Evolutionary conservation across 306 rosid species (phyloP).

Genomic region (Pachyrhizus erosus): DNA sequence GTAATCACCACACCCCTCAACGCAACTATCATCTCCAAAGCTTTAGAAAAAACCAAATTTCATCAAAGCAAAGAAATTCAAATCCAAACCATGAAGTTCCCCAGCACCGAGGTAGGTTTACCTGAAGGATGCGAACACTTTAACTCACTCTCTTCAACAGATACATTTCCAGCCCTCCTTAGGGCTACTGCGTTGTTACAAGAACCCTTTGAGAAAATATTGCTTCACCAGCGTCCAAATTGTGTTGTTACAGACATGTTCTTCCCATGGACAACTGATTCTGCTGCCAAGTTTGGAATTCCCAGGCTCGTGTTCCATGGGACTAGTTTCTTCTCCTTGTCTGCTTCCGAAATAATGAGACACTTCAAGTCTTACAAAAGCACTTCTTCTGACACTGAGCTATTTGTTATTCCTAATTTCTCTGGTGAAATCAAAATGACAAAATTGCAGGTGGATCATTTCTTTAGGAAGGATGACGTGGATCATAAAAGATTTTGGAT

Average conservation of each 20-base stretch:
- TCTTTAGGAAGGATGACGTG: not conserved
- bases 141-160: slow-evolving; percentile 13
- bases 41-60: not conserved
- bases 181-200: slow-evolving; percentile 23
- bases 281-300: slow-evolving; percentile 21
- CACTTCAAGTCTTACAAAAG: slow-evolving; percentile 41
- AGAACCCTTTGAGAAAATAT: slow-evolving; percentile 40
- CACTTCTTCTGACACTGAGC: slow-evolving; percentile 46
- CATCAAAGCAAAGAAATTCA: not conserved
- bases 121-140: slow-evolving; percentile 48
- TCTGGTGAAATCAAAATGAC: slow-evolving; percentile 51
- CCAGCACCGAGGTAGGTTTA: slow-evolving; percentile 28
- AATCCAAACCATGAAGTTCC: slow-evolving; percentile 42
- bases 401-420: slow-evolving; percentile 49
- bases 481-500: not conserved
- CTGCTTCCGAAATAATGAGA: slow-evolving; percentile 5
- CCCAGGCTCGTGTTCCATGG: slow-evolving; percentile 53
- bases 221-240: slow-evolving; percentile 25
- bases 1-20: not conserved
- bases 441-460: not conserved
- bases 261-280: slow-evolving; percentile 40
- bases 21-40: slow-evolving; percentile 44
- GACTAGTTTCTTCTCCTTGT: slow-evolving; percentile 35
- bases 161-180: not conserved
- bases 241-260: slow-evolving; percentile 43